Evolutionary conservation across 2,329 filamentous ascomycete genomes (phyloP), one percentile per base, ranked within the genome.

Genomic region (Neofusicoccum umdonicola): DNA sequence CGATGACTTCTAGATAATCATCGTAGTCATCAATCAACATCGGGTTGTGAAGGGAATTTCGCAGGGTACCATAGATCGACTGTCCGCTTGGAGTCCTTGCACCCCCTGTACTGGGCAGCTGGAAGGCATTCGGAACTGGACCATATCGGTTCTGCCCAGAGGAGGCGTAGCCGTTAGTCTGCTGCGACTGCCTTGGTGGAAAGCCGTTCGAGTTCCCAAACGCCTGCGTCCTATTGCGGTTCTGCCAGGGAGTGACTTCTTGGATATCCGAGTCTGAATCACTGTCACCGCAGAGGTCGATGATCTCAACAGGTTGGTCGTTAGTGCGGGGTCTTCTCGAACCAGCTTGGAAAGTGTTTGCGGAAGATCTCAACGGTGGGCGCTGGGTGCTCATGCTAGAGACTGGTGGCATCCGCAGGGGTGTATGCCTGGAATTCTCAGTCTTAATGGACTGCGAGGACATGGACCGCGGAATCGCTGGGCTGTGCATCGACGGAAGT

Each of bases 191-290:
- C 12, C 56, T 22, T 7, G 56, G 42, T n/a, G 27, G 4, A 17
- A 47, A 37, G 2, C 11, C 13, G 50, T 34, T 39, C 7, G 34
- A 39, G 34, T 13, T 39, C 17, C 50, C 31, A 19, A 12, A 19
- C 9, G 8, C 13, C 22, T 52, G 50, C 9, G 34, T 17, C 8
- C 12, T 3, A 15, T 9, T 11, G 34, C 13, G 34, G 8, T 39
- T 47, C 4, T 11, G 15, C n/a, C 34, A 22, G 27, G 42, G 27
- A 11, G 27, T 17, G n/a, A 47, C 11, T 17, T 47, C 41, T 12
- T 60, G 56, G 42, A 47, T 15, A 39, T 60, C 56, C 11, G 56
- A 48, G 12, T 62, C 58, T 4, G 44, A 50, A 41, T 62, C 58
- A 37, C 45, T 39, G 19, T 48, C 58, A 6, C 47, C 47, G 31